A percentile compares a stretch with the other conserved stretches of the same genome.
These are phyloP conservation scores for Schoenoplectus triqueter DNA, from an alignment of 202 grass and related monocot genomes.

Conservation along the genomic window DNA sequence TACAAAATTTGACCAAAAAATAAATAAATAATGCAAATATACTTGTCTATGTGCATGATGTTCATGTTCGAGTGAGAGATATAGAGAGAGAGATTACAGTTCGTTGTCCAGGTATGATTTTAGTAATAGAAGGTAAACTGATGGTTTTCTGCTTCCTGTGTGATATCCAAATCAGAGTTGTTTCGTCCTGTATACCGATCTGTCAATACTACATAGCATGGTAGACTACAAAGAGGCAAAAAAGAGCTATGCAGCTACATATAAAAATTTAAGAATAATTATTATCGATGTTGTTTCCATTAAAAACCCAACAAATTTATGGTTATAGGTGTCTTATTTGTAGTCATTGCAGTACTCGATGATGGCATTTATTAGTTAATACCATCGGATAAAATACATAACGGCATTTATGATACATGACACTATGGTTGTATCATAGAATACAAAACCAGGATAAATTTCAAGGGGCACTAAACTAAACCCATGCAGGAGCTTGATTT, in stretches of 20 bases:
- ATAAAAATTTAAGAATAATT: neutral
- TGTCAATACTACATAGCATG: constrained; percentile 29
- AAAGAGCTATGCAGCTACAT: constrained; percentile 32
- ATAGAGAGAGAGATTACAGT: constrained; percentile 50
- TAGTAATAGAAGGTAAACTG: constrained; percentile 50
- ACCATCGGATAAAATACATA: too few relatives aligned
- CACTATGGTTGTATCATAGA: neutral
- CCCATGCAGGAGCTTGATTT: neutral
- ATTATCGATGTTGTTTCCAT: neutral
- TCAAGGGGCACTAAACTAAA: neutral
- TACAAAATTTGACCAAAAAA: constrained; percentile 3
- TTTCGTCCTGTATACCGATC: constrained; percentile 49
- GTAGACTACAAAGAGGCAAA: neutral
- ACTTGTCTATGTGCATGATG: neutral
- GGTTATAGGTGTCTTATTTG: neutral
- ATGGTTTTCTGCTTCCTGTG: constrained; percentile 53
- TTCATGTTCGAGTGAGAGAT: neutral
- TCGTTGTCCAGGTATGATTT: constrained; percentile 85
- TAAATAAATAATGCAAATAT: constrained; percentile 1
- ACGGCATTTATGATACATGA: too few relatives aligned
- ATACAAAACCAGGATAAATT: neutral
- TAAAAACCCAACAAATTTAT: neutral
- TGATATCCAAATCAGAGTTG: constrained; percentile 53
- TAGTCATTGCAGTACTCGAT: neutral
- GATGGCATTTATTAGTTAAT: neutral